These are phyloP conservation scores for Didymella segeticola DNA, from an alignment of 2,329 filamentous ascomycete species.

Conservation along the genomic window DNA sequence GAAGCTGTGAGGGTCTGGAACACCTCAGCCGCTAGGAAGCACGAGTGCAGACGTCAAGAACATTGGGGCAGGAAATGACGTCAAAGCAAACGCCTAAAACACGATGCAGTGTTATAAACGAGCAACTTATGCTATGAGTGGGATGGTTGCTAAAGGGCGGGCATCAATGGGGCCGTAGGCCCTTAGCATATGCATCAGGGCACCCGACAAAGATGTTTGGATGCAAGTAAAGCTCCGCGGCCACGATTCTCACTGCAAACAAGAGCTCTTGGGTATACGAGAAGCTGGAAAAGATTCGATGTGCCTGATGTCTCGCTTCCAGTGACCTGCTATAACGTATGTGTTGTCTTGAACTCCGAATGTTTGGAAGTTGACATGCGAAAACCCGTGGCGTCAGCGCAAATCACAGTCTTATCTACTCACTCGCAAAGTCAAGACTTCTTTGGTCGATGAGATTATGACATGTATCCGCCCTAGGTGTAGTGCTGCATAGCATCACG, in stretches of 20 bases:
- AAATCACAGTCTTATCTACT: too few species aligned
- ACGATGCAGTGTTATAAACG: not conserved
- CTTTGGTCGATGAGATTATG: not conserved
- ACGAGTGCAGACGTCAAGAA: not conserved
- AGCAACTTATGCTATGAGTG: not conserved
- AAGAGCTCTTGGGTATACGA: too few species aligned
- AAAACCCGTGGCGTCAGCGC: too few species aligned
- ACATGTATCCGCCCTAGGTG: slow-evolving; percentile 50
- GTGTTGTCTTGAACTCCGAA: too few species aligned
- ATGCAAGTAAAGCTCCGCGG: too few species aligned
- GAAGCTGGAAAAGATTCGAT: not conserved
- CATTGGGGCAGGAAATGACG: not conserved
- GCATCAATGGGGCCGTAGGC: too few species aligned
- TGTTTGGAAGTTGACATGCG: too few species aligned
- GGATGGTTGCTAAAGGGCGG: not conserved
- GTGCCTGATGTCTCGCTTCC: not conserved
- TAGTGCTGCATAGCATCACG: slow-evolving; percentile 86
- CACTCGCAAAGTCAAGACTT: too few species aligned
- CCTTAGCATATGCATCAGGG: too few species aligned
- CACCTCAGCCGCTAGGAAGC: slow-evolving; percentile 3
- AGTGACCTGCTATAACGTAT: not conserved
- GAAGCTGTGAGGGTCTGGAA: slow-evolving; percentile 6
- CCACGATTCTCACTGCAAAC: too few species aligned
- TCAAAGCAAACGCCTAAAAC: too few species aligned
- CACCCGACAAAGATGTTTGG: too few species aligned